Evolutionary conservation across 2,329 filamentous ascomycete species (phyloP).

Genomic region (Podosphaera aphanis): DNA sequence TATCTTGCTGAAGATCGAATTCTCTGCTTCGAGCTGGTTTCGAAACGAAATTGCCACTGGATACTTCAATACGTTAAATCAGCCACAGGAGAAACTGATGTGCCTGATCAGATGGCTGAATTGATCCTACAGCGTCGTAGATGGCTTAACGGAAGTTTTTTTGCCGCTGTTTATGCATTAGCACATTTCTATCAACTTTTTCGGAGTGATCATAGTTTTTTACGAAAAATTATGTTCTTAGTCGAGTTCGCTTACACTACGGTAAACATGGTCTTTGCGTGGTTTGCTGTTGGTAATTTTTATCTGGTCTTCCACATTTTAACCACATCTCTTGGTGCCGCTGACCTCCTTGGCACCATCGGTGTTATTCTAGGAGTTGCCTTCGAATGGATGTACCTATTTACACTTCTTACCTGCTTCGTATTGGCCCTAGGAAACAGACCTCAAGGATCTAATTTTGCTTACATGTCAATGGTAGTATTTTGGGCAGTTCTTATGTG

Average conservation of each 20-base stretch:
- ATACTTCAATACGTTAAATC: constrained; percentile 97
- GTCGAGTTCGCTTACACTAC: constrained; percentile 89
- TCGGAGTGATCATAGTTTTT: constrained; percentile 67
- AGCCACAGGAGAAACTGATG: constrained; percentile 86
- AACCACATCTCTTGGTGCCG: constrained; percentile 56
- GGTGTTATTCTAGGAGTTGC: constrained; percentile 67
- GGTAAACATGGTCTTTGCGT: constrained; percentile 91
- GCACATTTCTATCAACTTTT: constrained; percentile 93
- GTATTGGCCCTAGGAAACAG: constrained; percentile 85
- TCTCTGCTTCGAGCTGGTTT: constrained; percentile 91
- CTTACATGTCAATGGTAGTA: constrained; percentile 93
- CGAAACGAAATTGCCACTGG: constrained; percentile 94
- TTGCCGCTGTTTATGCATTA: constrained; percentile 85
- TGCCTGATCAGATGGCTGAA: constrained; percentile 81
- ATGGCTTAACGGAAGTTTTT: constrained; percentile 97
- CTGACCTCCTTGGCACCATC: constrained; percentile 45
- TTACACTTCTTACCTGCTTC: constrained; percentile 80
- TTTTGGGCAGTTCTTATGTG: constrained; percentile 96
- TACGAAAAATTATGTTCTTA: constrained; percentile 75
- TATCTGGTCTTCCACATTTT: constrained; percentile 97
- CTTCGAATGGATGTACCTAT: constrained; percentile 91
- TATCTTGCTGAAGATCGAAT: constrained; percentile 97
- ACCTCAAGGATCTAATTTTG: constrained; percentile 75
- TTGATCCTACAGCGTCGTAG: constrained; percentile 86
- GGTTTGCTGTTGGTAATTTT: constrained; percentile 97